Evolutionary conservation across 805 yeast genomes (phyloP).

Genomic region (Monosporozyma siamensis): DNA sequence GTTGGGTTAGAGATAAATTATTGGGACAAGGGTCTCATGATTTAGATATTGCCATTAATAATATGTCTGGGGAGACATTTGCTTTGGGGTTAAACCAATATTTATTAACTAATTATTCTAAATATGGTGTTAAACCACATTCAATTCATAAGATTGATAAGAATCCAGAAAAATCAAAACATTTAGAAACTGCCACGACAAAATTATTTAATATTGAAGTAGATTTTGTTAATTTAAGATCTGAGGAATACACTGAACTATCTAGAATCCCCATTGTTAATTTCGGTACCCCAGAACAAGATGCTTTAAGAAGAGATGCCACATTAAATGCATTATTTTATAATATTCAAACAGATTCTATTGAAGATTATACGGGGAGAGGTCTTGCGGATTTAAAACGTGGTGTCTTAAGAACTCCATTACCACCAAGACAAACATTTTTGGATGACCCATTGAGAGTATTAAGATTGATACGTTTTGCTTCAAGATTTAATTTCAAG

Average conservation of each 20-base stretch:
- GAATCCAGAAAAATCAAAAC: slow-evolving; percentile 94
- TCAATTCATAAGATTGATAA: slow-evolving; percentile 73
- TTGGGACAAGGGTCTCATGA: slow-evolving; percentile 76
- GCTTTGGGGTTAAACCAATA: slow-evolving; percentile 57
- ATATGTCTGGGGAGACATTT: slow-evolving; percentile 76
- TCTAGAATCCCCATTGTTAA: slow-evolving; percentile 78
- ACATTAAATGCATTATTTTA: slow-evolving; percentile 88
- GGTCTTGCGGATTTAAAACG: slow-evolving; percentile 65
- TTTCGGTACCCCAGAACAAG: slow-evolving; percentile 87
- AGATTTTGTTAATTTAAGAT: slow-evolving; percentile 87
- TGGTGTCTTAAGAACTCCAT: slow-evolving; percentile 80
- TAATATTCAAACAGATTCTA: slow-evolving; percentile 54
- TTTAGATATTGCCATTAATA: slow-evolving; percentile 83
- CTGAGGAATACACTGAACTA: slow-evolving; percentile 73
- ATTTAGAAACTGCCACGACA: slow-evolving; percentile 92
- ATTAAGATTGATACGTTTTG: slow-evolving; percentile 76
- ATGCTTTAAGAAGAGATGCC: slow-evolving; percentile 90
- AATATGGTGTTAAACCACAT: slow-evolving; percentile 28
- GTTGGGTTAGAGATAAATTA: slow-evolving; percentile 96
- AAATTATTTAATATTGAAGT: slow-evolving; percentile 74
- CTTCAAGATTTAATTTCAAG: slow-evolving; percentile 61
- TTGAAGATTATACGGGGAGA: slow-evolving; percentile 76
- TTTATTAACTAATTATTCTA: slow-evolving; percentile 27
- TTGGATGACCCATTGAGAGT: slow-evolving; percentile 91
- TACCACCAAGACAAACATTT: slow-evolving; percentile 77